phyloP scores from a whole-genome alignment of 257 asterid genomes.

The Solanum gandarillasii region DNA sequence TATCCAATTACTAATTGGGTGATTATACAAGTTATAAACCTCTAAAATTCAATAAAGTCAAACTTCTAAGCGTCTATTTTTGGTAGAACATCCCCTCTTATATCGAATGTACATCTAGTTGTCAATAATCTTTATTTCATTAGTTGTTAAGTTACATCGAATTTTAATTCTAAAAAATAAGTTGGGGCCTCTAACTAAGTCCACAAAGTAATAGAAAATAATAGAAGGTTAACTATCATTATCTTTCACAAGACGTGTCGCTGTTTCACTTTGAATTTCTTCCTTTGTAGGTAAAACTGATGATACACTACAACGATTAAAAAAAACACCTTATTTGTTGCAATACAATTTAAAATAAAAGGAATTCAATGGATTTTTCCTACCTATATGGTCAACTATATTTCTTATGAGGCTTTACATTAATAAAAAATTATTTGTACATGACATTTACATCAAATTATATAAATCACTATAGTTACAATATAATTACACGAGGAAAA shows the following conservation, averaged over 20 bases:
- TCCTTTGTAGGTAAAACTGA: fast-evolving
- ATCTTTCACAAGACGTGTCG: fast-evolving
- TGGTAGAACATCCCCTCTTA: neutral
- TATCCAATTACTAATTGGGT: neutral
- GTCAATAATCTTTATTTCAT: neutral
- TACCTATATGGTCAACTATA: neutral
- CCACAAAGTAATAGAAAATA: neutral
- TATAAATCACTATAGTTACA: neutral
- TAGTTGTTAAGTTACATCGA: neutral
- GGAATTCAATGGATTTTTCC: neutral
- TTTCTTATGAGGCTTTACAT: neutral
- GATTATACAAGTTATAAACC: neutral
- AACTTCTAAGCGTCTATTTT: neutral
- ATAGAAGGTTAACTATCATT: neutral
- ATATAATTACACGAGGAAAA: neutral
- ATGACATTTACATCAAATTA: neutral
- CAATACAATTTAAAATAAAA: neutral
- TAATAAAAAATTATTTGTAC: neutral
- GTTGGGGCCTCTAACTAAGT: neutral
- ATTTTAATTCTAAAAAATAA: neutral
- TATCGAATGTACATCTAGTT: neutral
- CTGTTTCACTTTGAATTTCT: neutral
- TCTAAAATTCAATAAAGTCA: neutral
- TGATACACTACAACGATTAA: neutral
- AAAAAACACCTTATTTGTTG: neutral